Evolutionary conservation across 2,329 filamentous ascomycete genomes (phyloP).

Genomic region (Talaromyces rugulosus): DNA sequence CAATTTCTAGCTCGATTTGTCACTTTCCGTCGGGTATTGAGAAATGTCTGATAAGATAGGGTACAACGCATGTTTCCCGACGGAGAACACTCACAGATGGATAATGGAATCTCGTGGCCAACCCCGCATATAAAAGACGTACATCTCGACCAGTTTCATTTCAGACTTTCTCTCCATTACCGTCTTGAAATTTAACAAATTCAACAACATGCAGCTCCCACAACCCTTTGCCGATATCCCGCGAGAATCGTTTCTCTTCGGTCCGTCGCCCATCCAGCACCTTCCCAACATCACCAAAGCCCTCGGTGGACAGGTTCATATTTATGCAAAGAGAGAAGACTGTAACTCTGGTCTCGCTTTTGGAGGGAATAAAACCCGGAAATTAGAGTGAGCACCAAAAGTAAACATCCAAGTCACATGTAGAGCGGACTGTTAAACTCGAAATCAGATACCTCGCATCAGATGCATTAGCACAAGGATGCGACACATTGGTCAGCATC

Average conservation of each 20-base stretch:
- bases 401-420: neutral
- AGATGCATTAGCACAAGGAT: constrained; percentile 55
- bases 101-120: neutral
- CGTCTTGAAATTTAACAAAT: neutral
- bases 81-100: neutral
- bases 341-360: constrained; percentile 64
- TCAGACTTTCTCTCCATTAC: neutral
- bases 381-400: constrained; percentile 48
- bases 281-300: constrained; percentile 62
- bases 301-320: constrained; percentile 54
- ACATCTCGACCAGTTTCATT: neutral
- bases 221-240: constrained; percentile 62
- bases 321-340: constrained; percentile 71
- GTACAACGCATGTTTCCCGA: neutral
- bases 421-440: neutral
- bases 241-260: constrained; percentile 59
- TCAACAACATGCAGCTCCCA: constrained; percentile 41
- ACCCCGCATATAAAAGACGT: neutral
- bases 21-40: neutral
- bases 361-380: constrained; percentile 66
- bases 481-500: constrained; percentile 62
- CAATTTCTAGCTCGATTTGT: neutral
- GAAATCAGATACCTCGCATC: constrained; percentile 53
- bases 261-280: constrained; percentile 64
- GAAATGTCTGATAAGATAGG: neutral